Percentiles rank a stretch among this genome's conserved stretches.
phyloP scores from a whole-genome alignment of 208 protist genomes.

The Jaenimonas drosophilae region DNA sequence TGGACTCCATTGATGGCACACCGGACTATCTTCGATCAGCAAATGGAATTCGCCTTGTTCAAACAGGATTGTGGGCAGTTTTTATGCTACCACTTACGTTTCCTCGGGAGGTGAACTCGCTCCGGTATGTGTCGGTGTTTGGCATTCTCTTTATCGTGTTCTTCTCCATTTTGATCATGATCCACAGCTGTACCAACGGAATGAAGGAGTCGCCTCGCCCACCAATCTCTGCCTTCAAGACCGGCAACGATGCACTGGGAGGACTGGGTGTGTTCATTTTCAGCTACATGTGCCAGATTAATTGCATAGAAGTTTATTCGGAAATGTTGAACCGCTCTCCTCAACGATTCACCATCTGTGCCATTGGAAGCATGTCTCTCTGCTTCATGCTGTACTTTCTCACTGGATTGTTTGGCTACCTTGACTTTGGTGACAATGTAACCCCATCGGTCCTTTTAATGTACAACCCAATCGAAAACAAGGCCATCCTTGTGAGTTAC shows the following conservation, averaged over 20 bases:
- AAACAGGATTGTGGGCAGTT: constrained; percentile 30
- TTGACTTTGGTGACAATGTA: constrained; percentile 34
- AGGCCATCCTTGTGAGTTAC: constrained; percentile 10
- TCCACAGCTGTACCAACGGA: constrained; percentile 35
- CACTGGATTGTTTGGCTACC: constrained; percentile 48
- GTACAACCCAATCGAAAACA: constrained; percentile 14
- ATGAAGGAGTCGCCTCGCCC: neutral
- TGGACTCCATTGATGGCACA: constrained; percentile 7
- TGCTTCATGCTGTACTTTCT: constrained; percentile 42
- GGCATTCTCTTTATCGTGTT: constrained; percentile 42
- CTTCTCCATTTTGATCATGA: constrained; percentile 36
- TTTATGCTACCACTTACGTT: constrained; percentile 59
- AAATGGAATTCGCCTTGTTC: constrained; percentile 32
- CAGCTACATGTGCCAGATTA: constrained; percentile 24
- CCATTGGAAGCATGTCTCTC: constrained; percentile 20
- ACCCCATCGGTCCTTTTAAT: constrained; percentile 8
- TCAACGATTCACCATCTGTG: constrained; percentile 9
- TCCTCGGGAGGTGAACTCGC: constrained; percentile 41
- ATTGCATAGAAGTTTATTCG: constrained; percentile 15
- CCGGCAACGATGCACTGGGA: constrained; percentile 11
- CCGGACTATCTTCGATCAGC: constrained; percentile 9
- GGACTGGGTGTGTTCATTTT: constrained; percentile 27
- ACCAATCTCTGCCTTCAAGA: constrained; percentile 6
- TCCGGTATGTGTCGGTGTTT: constrained; percentile 44
- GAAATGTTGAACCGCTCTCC: constrained; percentile 26